Conservation (phyloP, 768 basidiomycete genomes). For the Serendipita indica region DNA sequence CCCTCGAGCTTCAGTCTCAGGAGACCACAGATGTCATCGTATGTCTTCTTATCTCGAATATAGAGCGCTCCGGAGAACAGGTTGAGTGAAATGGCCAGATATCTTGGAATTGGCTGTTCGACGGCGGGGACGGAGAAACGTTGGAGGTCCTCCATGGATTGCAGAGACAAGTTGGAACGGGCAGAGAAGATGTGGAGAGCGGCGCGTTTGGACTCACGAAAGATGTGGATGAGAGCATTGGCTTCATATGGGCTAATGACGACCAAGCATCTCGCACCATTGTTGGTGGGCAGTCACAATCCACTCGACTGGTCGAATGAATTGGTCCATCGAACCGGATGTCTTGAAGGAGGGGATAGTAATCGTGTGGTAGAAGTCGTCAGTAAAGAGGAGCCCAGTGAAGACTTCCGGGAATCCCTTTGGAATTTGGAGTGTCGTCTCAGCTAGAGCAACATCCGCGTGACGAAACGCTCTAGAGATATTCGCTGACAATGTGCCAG, state of each 20-base stretch:
- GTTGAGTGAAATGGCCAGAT: slow-evolving; percentile 22
- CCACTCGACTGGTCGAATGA: slow-evolving; percentile 31
- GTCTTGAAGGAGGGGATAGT: neutral
- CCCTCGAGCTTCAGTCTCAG: slow-evolving; percentile 22
- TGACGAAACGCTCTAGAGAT: slow-evolving; percentile 2
- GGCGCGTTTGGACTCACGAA: slow-evolving; percentile 23
- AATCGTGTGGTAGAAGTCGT: slow-evolving; percentile 26
- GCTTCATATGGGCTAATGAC: slow-evolving; percentile 30
- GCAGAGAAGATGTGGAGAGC: slow-evolving; percentile 32
- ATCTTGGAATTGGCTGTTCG: neutral
- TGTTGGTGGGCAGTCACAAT: slow-evolving; percentile 20
- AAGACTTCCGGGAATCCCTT: slow-evolving; percentile 11
- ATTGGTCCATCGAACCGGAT: slow-evolving; percentile 20
- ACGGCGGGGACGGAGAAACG: slow-evolving; percentile 21
- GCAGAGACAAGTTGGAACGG: slow-evolving; percentile 23
- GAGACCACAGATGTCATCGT: slow-evolving; percentile 24
- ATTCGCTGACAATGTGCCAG: neutral
- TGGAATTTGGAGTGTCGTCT: slow-evolving; percentile 16
- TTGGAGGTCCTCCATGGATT: slow-evolving; percentile 26
- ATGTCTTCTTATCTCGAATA: slow-evolving; percentile 23
- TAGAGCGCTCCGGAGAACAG: slow-evolving; percentile 35
- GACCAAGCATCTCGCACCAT: slow-evolving; percentile 20
- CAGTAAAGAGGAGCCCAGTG: slow-evolving; percentile 24
- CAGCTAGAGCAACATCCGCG: slow-evolving; percentile 14
- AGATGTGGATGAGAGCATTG: slow-evolving; percentile 26